phyloP scores from a whole-genome alignment of 2,329 filamentous ascomycete genomes.

The Colletotrichum tabaci region DNA sequence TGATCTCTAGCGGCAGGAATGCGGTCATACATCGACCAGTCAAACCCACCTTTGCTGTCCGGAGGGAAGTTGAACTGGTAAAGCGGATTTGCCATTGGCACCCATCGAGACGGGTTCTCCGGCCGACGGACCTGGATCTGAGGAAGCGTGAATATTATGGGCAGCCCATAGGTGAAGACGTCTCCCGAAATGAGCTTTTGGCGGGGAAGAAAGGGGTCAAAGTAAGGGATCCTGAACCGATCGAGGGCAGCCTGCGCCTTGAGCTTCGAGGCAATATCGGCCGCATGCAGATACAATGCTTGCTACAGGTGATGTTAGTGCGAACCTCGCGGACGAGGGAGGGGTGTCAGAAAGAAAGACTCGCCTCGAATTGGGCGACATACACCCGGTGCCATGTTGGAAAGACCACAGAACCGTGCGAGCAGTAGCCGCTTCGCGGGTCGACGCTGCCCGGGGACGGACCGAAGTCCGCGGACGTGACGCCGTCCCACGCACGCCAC shows the following conservation, averaged over 20 bases:
- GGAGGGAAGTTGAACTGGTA: slow-evolving; percentile 21
- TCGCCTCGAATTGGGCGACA: slow-evolving; percentile 27
- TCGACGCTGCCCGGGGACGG: neutral
- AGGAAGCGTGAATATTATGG: neutral
- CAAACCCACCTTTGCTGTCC: slow-evolving; percentile 7
- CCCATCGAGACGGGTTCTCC: neutral
- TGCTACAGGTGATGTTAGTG: neutral
- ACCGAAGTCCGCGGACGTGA: neutral
- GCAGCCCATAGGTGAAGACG: neutral
- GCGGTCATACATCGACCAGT: slow-evolving; percentile 1
- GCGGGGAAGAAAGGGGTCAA: neutral
- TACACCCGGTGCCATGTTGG: slow-evolving; percentile 31
- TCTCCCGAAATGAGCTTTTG: neutral
- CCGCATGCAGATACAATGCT: neutral
- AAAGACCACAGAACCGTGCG: slow-evolving; percentile 19
- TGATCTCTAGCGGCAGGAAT: neutral
- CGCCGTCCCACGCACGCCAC: neutral
- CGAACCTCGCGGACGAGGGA: neutral
- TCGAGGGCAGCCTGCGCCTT: neutral
- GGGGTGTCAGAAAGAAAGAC: no score
- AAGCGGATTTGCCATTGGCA: slow-evolving; percentile 1
- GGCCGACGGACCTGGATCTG: neutral
- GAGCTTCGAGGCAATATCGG: neutral
- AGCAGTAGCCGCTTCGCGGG: slow-evolving; percentile 15
- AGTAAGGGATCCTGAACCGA: neutral